Base-by-base conservation (phyloP, 2,329 filamentous ascomycete genomes). In the Fusarium abutilonis region DNA sequence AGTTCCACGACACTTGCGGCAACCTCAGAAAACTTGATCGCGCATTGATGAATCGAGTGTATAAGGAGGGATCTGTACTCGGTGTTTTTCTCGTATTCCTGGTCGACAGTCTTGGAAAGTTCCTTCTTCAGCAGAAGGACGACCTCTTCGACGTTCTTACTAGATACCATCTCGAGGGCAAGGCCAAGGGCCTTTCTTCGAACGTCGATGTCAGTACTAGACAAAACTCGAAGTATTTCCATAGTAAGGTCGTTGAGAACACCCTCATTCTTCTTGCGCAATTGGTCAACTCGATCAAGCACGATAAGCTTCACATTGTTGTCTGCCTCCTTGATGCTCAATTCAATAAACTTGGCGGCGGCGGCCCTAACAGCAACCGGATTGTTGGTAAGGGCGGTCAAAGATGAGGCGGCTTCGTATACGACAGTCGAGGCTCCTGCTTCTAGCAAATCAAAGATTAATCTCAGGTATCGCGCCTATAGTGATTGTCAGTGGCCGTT, bases 271-370 rank as follows among this genome's bases (percentile, higher is more conserved):
- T 92, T 92, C 74, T 89, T 88, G 69, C 93, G 86, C 62, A 97
- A 78, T 71, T 94, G 89, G 71, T 97, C 90, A 34, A 99, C 95
- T 41, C 94, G 90, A 73, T 98, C 95, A 39, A 99, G 83, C 17
- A 99, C 95, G 69, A 99, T 99, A 41, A 99, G 88, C 80, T 99
- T 99, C 64, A 99, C 95, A 74, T 99, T 99, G 82, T 99, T 99
- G 76, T 99, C 95, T 1, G 95, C 89, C 78, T 98, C 95, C 79
- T 96, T 97, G 75, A 99, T 97, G 74, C 91, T 93, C 9, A 99
- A 83, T 77, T 99, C 95, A 64, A 98, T 97, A 75, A 99, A 95
- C 74, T 99, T 99, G 69, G 87, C 86, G 13, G 95, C 95, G 9
- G 95, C 95, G 23, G 95, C 95, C 80, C 98, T 99, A 57, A 99